These are phyloP conservation scores for Neopestalotiopsis clavispora DNA, from an alignment of 2,329 filamentous ascomycete genomes.

Conservation along the genomic window DNA sequence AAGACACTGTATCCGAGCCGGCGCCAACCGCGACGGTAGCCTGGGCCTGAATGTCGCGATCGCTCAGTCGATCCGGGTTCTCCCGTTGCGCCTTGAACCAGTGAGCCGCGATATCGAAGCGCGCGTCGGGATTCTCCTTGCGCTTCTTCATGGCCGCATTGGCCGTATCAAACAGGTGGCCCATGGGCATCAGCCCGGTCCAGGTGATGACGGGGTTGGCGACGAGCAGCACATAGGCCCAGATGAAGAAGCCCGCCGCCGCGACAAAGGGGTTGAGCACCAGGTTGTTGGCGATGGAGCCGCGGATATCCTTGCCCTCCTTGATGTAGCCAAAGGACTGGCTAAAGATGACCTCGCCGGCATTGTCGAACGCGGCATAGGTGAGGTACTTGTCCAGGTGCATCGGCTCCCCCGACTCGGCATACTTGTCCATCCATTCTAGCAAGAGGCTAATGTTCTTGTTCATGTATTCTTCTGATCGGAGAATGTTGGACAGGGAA, in stretches of 20 bases:
- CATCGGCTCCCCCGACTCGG: constrained; percentile 15
- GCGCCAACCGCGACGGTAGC: constrained; percentile 6
- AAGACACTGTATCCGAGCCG: constrained; percentile 14
- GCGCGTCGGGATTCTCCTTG: constrained; percentile 17
- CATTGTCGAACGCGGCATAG: constrained; percentile 32
- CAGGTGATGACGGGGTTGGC: constrained; percentile 24
- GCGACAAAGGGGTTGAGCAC: constrained; percentile 15
- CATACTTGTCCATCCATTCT: constrained; percentile 14
- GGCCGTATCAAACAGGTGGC: constrained; percentile 18
- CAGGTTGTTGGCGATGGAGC: constrained; percentile 23
- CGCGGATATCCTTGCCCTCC: constrained; percentile 29
- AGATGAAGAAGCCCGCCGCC: constrained; percentile 18
- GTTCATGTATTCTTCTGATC: constrained; percentile 18
- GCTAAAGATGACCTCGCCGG: constrained; percentile 33
- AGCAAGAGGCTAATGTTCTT: constrained; percentile 12
- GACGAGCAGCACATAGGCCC: constrained; percentile 20
- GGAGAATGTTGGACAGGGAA: constrained; percentile 34
- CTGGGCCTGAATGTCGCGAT: background rate
- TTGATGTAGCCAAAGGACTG: constrained; percentile 33
- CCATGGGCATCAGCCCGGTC: constrained; percentile 20
- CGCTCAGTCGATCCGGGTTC: background rate
- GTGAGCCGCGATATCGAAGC: constrained; percentile 21
- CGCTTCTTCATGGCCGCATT: constrained; percentile 16
- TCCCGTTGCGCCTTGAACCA: constrained; percentile 12
- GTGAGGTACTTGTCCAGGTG: constrained; percentile 21